Conservation (phyloP, 2,329 filamentous ascomycete species). For the Fusarium ambrosium region DNA sequence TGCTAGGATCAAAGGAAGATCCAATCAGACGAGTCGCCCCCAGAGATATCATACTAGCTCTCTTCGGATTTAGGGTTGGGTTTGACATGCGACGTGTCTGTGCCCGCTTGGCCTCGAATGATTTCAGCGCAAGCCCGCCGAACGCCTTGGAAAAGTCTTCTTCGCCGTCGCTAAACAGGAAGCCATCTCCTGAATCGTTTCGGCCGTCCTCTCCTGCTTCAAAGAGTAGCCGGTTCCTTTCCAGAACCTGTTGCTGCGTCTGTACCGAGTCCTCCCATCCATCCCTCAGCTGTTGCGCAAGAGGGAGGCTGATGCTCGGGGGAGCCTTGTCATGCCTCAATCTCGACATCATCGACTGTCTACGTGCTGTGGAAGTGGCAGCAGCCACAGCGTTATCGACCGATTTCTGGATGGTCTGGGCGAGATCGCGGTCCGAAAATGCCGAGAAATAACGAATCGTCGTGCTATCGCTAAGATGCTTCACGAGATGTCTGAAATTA, state of each 20-base stretch:
- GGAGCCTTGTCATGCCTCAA: slow-evolving; percentile 51
- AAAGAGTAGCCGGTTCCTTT: slow-evolving; percentile 52
- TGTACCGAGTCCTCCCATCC: slow-evolving; percentile 56
- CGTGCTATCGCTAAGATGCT: slow-evolving; percentile 58
- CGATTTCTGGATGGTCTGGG: slow-evolving; percentile 52
- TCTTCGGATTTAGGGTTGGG: slow-evolving; percentile 37
- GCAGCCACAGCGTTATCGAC: slow-evolving; percentile 48
- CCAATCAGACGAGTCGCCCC: slow-evolving; percentile 40
- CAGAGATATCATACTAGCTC: slow-evolving; percentile 42
- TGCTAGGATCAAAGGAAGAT: slow-evolving; percentile 28
- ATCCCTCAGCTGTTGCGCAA: slow-evolving; percentile 55
- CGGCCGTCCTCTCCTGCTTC: slow-evolving; percentile 47
- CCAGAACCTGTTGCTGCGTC: slow-evolving; percentile 52
- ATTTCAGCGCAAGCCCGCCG: slow-evolving; percentile 54
- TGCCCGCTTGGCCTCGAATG: slow-evolving; percentile 47
- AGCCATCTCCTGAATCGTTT: slow-evolving; percentile 27
- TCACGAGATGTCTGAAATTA: slow-evolving; percentile 62
- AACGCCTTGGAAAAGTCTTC: slow-evolving; percentile 51
- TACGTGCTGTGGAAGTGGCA: slow-evolving; percentile 45
- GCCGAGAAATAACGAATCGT: slow-evolving; percentile 61
- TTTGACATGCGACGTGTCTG: slow-evolving; percentile 40
- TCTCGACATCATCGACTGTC: slow-evolving; percentile 52
- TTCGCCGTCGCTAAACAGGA: slow-evolving; percentile 42
- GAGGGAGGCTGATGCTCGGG: slow-evolving; percentile 47
- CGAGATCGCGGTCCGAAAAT: slow-evolving; percentile 55